These are phyloP conservation scores for Neodidymelliopsis sp. DNA, from an alignment of 2,329 filamentous ascomycete genomes.

Conservation along the genomic window DNA sequence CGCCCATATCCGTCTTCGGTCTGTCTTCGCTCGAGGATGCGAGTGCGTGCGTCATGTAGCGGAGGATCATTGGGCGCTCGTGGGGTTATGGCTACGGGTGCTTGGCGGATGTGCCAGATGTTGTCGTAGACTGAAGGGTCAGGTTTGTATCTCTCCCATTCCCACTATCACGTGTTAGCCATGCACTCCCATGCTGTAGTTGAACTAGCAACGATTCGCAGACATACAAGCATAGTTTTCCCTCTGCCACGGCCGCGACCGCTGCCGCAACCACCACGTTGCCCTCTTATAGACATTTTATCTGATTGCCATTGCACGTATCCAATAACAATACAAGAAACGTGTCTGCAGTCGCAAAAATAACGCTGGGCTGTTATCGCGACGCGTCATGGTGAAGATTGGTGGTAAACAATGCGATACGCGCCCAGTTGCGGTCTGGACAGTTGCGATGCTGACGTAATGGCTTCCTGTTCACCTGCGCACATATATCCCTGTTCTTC, in stretches of 20 bases:
- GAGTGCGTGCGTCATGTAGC: slow-evolving; percentile 35
- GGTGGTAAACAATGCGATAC: not conserved
- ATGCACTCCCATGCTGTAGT: not conserved
- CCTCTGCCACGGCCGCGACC: slow-evolving; percentile 29
- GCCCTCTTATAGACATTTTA: slow-evolving; percentile 36
- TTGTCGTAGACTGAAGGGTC: slow-evolving; percentile 38
- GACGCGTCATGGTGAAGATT: slow-evolving; percentile 20
- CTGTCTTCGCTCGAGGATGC: slow-evolving; percentile 41
- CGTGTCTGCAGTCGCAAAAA: not conserved
- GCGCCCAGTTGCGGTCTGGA: not conserved
- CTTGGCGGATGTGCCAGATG: slow-evolving; percentile 39
- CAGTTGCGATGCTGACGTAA: slow-evolving; percentile 10
- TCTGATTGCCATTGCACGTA: not conserved
- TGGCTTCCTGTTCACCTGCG: not conserved
- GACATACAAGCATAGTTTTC: slow-evolving; percentile 27
- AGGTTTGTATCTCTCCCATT: slow-evolving; percentile 41
- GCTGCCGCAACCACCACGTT: slow-evolving; percentile 23
- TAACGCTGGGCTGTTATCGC: slow-evolving; percentile 8
- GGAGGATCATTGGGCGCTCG: slow-evolving; percentile 34
- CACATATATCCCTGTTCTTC: not conserved
- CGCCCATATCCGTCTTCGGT: slow-evolving; percentile 32
- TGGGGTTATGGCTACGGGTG: slow-evolving; percentile 36
- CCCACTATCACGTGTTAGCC: slow-evolving; percentile 30
- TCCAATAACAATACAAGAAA: not conserved
- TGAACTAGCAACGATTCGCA: not conserved